Percentiles rank a stretch among this genome's conserved stretches.
Conservation (phyloP, 2,329 filamentous ascomycete genomes). For the Cytospora piceae region DNA sequence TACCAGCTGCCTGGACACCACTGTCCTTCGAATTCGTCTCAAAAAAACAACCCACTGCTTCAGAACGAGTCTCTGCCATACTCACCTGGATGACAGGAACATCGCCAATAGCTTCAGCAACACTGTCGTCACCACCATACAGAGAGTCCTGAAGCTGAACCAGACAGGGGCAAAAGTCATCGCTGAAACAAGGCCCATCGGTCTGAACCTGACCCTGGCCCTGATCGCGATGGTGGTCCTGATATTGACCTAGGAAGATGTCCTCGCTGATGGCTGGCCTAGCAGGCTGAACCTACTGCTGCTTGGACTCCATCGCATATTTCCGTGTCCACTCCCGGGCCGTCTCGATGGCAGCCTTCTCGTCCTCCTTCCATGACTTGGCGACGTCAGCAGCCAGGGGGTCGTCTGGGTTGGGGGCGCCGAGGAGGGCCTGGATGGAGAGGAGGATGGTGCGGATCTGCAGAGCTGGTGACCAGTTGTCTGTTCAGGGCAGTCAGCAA, state of each 20-base stretch:
- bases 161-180: background rate
- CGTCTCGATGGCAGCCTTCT: constrained; percentile 88
- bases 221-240: background rate
- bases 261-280: background rate
- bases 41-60: background rate
- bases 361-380: constrained; percentile 97
- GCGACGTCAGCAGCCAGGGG: constrained; percentile 98
- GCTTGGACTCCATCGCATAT: constrained; percentile 59
- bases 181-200: background rate
- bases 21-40: background rate
- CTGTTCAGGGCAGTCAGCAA: constrained; percentile 48
- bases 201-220: background rate
- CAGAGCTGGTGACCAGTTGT: constrained; percentile 97
- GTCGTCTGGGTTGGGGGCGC: constrained; percentile 96
- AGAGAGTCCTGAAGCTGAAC: background rate
- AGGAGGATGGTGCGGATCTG: constrained; percentile 99
- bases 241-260: background rate
- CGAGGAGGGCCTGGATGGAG: constrained; percentile 94
- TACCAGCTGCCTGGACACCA: background rate
- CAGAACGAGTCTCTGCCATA: background rate
- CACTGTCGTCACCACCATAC: background rate
- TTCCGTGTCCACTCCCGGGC: constrained; percentile 89
- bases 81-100: background rate
- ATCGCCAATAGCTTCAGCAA: background rate
- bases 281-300: constrained; percentile 20